Evolutionary conservation across 192 early-diverging fungal genomes (phyloP), one percentile per base, ranked within the genome.

Genomic region (Entomortierella beljakovae): DNA sequence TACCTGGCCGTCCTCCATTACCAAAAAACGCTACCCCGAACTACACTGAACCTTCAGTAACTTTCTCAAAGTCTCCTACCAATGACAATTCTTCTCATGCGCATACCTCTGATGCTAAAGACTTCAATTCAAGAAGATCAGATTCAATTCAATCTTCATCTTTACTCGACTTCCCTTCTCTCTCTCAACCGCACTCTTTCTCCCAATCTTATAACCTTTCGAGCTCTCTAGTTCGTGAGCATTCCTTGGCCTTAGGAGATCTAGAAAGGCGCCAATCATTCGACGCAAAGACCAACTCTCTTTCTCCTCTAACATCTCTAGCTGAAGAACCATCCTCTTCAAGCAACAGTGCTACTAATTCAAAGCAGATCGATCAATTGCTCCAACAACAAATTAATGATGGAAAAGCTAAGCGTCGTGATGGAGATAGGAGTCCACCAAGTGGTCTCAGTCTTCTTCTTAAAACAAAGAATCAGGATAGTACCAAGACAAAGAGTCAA

Each of bases 371-470:
- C 5, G 57, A 34, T 60, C 32, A 43, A 32, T 50, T 56, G 23
- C 53, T 53, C 29, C 28, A 34, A 34, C 58, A 53, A 33, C n/a
- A 48, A 42, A 51, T 50, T 43, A 16, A 48, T 20, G 46, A 51
- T n/a, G 46, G 65, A 54, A 68, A 68, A 37, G 32, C 53, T 56
- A 53, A 33, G 25, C 43, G 52, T 16, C 42, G 53, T 20, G 60
- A 77, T n/a, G 53, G 61, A 6, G 52, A 69, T 31, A 29, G 66
- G n/a, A 69, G 65, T 42, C 74, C 74, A 26, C 74, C 74, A 3
- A 77, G 74, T 57, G 74, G 74, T 20, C 54, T 77, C 32, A 77
- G 74, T 58, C 48, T 77, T n/a, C 37, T 77, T 25, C 59, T 77
- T 42, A 77, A 58, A 61, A 77, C 74, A 22, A 68, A 63, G 25